Base-by-base conservation (phyloP, 129 eudicot species). In the Flaveria ramosissima region DNA sequence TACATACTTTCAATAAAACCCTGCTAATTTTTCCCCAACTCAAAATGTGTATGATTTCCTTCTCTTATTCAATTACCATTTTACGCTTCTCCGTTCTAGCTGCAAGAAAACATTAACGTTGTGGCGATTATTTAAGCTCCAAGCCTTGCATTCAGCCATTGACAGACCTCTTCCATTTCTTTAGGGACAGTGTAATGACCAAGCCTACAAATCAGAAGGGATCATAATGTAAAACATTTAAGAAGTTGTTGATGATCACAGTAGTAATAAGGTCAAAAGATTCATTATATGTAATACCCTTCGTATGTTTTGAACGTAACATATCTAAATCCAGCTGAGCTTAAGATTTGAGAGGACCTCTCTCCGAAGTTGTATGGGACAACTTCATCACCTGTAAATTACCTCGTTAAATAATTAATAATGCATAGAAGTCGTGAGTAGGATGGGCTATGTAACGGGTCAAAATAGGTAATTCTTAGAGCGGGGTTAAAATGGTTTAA, bases 101-200 rank as follows among this genome's bases (percentile, higher is more conserved):
- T 27, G 52, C 84, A 73, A 74, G 75, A 80, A 65, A 80, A 68
- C 70, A 21, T 59, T 23, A 9, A 73, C 5, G 5, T 24, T 42
- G 30, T 56, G 8, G 3, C 6, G 15, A 79, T 32, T 69, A 75
- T 42, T 87, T 78, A 21, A 77, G 83, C 71, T 68, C 83, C 92
- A 76, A 91, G 85, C 92, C 97, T 84, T 4, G 81, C 75, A 52
- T 75, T 83, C 65, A 95, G 80, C 96, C 97, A 95, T 27, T 72
- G 79, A 73, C 94, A 89, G 5, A 95, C 94, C 65, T 91, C 99
- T 30, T 89, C 87, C 97, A 95, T 95, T 82, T 91, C 97, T 79
- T 81, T 89, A 9, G 99, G 95, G 64, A 89, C 85, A 7, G 97
- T 95, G 71, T 88, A 89, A 82, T 95, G 99, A 20, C 94, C 99